A percentile compares a stretch with the other conserved stretches of the same genome.
Conservation (phyloP, 345 rosid species). For the Sapria himalayana region DNA sequence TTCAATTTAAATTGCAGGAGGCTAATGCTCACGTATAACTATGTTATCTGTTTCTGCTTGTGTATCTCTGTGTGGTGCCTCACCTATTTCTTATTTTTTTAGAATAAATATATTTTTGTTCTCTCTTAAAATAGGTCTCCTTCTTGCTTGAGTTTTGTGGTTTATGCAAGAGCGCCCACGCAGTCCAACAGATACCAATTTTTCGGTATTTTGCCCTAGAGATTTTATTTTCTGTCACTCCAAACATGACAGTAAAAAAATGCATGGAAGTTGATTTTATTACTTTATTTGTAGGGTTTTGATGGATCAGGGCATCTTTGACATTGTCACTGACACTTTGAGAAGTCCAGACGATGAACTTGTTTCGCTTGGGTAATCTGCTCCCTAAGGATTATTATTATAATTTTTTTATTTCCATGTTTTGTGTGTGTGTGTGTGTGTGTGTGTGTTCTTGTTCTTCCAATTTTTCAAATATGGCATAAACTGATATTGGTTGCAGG, state of each 20-base stretch:
- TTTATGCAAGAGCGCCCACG: slow-evolving; percentile 68
- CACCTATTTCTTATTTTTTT: too few relatives aligned
- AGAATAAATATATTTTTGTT: too few relatives aligned
- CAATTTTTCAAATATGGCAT: slow-evolving; percentile 8
- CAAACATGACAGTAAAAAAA: too few relatives aligned
- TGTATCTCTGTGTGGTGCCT: too few relatives aligned
- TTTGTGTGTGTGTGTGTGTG: neutral
- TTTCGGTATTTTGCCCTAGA: slow-evolving; percentile 29
- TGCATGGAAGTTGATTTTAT: slow-evolving; percentile 1
- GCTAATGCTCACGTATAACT: too few relatives aligned
- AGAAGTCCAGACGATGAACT: slow-evolving; percentile 58
- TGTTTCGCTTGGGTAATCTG: slow-evolving; percentile 65
- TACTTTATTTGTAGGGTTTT: slow-evolving; percentile 48
- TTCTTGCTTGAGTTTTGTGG: slow-evolving; percentile 80
- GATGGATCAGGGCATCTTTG: slow-evolving; percentile 55
- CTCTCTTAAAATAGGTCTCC: slow-evolving; percentile 28
- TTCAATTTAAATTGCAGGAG: too few relatives aligned
- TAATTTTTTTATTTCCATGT: neutral
- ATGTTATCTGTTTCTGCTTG: too few relatives aligned
- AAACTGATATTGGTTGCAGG: slow-evolving; percentile 48
- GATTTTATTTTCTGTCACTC: slow-evolving; percentile 5
- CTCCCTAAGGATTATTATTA: slow-evolving; percentile 7
- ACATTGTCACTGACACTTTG: slow-evolving; percentile 44
- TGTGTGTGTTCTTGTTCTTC: neutral
- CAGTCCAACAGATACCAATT: slow-evolving; percentile 78